Conservation (phyloP, 2,329 filamentous ascomycete species). For the Fusarium sp. region DNA sequence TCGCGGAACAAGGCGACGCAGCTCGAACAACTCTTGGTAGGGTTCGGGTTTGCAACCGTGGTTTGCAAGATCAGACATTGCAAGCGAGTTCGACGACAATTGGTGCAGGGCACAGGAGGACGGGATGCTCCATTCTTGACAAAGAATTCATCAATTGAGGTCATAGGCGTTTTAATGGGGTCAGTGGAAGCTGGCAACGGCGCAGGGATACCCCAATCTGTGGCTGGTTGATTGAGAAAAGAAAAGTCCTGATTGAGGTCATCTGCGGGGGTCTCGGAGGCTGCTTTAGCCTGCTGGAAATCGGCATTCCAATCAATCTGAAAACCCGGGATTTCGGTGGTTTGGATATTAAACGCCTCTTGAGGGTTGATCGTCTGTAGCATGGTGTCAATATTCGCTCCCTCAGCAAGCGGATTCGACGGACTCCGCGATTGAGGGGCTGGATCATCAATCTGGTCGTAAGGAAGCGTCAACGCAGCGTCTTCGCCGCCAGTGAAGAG, state of each 20-base stretch:
- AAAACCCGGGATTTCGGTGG: not conserved
- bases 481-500: slow-evolving; percentile 32
- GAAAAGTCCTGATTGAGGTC: slow-evolving; percentile 24
- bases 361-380: slow-evolving; percentile 12
- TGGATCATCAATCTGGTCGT: slow-evolving; percentile 18
- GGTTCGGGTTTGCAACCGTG: slow-evolving; percentile 58
- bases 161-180: slow-evolving; percentile 14
- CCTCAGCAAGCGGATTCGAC: slow-evolving; percentile 11
- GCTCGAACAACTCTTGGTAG: slow-evolving; percentile 57
- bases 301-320: slow-evolving; percentile 36
- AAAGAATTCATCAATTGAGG: slow-evolving; percentile 50
- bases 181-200: not conserved
- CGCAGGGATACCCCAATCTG: slow-evolving; percentile 17
- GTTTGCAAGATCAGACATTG: slow-evolving; percentile 61
- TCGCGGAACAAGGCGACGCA: slow-evolving; percentile 61
- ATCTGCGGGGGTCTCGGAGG: not conserved
- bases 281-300: slow-evolving; percentile 29
- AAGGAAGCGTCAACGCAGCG: slow-evolving; percentile 27
- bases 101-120: slow-evolving; percentile 53
- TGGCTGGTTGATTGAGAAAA: slow-evolving; percentile 30
- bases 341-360: not conserved
- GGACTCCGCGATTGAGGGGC: slow-evolving; percentile 23
- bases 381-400: not conserved
- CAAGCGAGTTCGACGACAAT: slow-evolving; percentile 55
- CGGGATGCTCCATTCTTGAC: slow-evolving; percentile 53